A percentile compares a stretch with the other conserved stretches of the same genome.
phyloP scores from a whole-genome alignment of 352 stramenopile species.

The Aphanomyces invadans region DNA sequence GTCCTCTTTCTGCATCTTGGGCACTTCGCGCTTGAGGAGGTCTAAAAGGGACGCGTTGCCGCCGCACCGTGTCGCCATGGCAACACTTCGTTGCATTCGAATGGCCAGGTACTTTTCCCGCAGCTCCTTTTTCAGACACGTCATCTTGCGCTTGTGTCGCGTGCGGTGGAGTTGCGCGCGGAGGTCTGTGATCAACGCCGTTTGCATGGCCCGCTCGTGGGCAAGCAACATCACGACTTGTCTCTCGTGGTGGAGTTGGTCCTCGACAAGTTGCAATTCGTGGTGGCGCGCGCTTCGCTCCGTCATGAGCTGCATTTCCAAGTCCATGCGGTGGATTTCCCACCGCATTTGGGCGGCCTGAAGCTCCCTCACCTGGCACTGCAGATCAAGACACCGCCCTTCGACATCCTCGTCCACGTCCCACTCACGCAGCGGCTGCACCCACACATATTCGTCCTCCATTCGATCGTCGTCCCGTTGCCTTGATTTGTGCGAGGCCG shows the following conservation, averaged over 20 bases:
- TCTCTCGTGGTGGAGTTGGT: slow-evolving; percentile 1
- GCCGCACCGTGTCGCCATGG: neutral
- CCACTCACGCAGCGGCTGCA: too few relatives aligned
- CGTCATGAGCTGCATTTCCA: slow-evolving; percentile 17
- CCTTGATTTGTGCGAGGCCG: neutral
- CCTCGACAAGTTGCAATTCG: neutral
- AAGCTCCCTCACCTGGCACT: neutral
- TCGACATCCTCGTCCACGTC: neutral
- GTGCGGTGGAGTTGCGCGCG: neutral
- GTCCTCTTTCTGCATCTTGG: neutral
- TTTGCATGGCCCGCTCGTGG: neutral
- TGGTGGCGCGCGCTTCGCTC: neutral
- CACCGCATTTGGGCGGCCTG: slow-evolving; percentile 11
- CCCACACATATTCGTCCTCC: neutral
- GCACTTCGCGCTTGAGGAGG: slow-evolving; percentile 2
- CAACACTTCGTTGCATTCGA: neutral
- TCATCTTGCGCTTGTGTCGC: neutral
- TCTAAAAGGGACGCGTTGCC: neutral
- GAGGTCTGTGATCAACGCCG: neutral
- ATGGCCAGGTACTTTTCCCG: slow-evolving; percentile 2
- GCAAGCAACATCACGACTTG: neutral
- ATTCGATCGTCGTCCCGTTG: neutral
- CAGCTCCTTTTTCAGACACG: neutral
- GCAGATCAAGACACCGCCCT: neutral
- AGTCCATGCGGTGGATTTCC: slow-evolving; percentile 10